Evolutionary conservation across 495 filamentous ascomycete genomes (phyloP), one percentile per base, ranked within the genome.

Genomic region (Aspergillus avenaceus): DNA sequence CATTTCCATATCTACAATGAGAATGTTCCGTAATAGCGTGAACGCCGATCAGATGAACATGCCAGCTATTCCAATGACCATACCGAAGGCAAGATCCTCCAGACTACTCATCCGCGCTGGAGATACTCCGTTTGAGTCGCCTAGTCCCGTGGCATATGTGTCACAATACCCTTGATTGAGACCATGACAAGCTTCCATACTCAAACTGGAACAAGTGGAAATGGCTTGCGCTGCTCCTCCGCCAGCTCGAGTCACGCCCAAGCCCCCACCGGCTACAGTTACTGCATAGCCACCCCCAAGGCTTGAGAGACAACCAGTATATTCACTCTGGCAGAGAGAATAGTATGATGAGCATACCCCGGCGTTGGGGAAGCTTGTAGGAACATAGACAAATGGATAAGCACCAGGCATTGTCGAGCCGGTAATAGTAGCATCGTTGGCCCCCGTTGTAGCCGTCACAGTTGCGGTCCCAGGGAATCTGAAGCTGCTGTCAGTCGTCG

Each of bases 281-380:
- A 77, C 73, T 1, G 61, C 71, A 32, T 75, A 74, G 13, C 63
- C 63, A 11, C 75, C 81, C 27, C 71, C 74, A 37, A 89, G 64
- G 18, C 72, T 71, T n/a, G 74, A 69, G 0, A 84, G 80, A 56
- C 87, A 91, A 24, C 72, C 76, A 14, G 70, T 67, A 56, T 83
- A 86, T 58, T 87, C 84, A 27, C 69, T 73, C 58, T 80, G 72
- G 61, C 86, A 91, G 40, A 79, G 71, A 29, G 73, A 79, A 63
- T 84, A 80, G 56, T 86, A 86, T 11, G 81, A 79, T 1, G 84
- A 79, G 67, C 87, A 91, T 8, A 72, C 71, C n/a, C 71, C 78
- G 14, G 76, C 66, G 52, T 87, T 80, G 41, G 70, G 59, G 53
- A 88, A 88, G 34, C 76, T 77, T 1, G 86, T 89, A 25, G 83